phyloP scores from a whole-genome alignment of 1,284 basidiomycete species.

The Quambalaria eucalypti region DNA sequence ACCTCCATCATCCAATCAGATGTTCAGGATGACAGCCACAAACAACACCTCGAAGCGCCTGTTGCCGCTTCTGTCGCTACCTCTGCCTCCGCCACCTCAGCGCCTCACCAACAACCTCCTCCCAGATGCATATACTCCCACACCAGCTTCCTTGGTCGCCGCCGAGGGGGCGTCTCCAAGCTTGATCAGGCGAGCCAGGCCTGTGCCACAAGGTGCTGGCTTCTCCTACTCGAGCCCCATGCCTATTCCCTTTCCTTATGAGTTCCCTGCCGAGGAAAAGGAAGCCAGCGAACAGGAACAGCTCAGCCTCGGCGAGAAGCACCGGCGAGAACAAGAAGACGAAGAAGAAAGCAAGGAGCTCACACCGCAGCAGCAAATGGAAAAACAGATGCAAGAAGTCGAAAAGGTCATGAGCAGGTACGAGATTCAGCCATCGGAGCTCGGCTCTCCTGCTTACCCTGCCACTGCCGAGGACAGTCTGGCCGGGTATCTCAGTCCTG shows the following conservation, averaged over 20 bases:
- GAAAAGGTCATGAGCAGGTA: slow-evolving; percentile 28
- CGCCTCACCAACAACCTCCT: slow-evolving; percentile 63
- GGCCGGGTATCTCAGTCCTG: slow-evolving; percentile 16
- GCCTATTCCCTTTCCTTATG: slow-evolving; percentile 75
- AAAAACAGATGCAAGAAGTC: slow-evolving; percentile 29
- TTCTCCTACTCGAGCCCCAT: slow-evolving; percentile 77
- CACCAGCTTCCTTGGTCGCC: slow-evolving; percentile 54
- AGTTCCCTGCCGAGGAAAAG: slow-evolving; percentile 51
- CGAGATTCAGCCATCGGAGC: slow-evolving; percentile 20
- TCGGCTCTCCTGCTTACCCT: not conserved
- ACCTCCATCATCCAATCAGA: too few species aligned
- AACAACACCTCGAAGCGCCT: not conserved
- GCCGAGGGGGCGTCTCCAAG: slow-evolving; percentile 33
- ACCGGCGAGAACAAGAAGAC: slow-evolving; percentile 8
- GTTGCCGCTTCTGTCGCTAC: slow-evolving; percentile 49
- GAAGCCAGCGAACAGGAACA: slow-evolving; percentile 10
- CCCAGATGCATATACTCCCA: slow-evolving; percentile 57
- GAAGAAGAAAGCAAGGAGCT: slow-evolving; percentile 15
- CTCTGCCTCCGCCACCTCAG: slow-evolving; percentile 57
- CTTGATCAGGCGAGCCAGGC: slow-evolving; percentile 60
- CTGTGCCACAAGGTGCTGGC: slow-evolving; percentile 58
- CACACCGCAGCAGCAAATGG: slow-evolving; percentile 12
- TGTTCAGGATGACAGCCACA: not conserved
- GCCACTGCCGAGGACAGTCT: slow-evolving; percentile 5
- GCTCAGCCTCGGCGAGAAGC: slow-evolving; percentile 14